phyloP scores from a whole-genome alignment of 495 filamentous ascomycete genomes.

The Xylaria bambusicola region DNA sequence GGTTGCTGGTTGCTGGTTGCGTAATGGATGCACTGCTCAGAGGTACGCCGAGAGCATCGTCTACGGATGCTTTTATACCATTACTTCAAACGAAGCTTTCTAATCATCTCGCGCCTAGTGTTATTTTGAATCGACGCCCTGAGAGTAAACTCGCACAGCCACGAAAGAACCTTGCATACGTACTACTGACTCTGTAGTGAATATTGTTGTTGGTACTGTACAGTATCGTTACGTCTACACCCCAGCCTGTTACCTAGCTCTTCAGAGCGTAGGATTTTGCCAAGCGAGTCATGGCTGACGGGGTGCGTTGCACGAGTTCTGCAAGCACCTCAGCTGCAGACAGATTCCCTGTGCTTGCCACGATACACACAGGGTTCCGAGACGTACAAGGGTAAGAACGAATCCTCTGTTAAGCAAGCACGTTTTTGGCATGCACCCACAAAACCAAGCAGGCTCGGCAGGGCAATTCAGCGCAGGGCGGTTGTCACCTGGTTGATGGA shows the following conservation, averaged over 20 bases:
- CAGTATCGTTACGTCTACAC: slow-evolving; percentile 3
- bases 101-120: slow-evolving; percentile 14
- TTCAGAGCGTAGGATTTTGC: slow-evolving; percentile 21
- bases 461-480: too few relatives aligned
- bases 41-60: neutral
- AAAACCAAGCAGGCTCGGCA: too few relatives aligned
- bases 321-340: slow-evolving; percentile 17
- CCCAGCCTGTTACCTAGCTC: neutral
- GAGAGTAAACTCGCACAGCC: slow-evolving; percentile 10
- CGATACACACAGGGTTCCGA: slow-evolving; percentile 2
- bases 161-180: slow-evolving; percentile 18
- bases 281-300: slow-evolving; percentile 9
- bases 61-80: slow-evolving; percentile 2
- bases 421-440: slow-evolving; percentile 9
- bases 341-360: slow-evolving; percentile 12
- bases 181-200: neutral
- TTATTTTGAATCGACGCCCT: slow-evolving; percentile 17
- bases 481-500: neutral
- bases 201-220: neutral
- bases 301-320: slow-evolving; percentile 6
- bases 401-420: slow-evolving; percentile 16
- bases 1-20: neutral
- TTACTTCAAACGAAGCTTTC: slow-evolving; percentile 18
- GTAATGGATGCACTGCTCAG: neutral
- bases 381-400: too few relatives aligned